A percentile compares a stretch with the other conserved stretches of the same genome.
These are phyloP conservation scores for Schizophyllum amplum DNA, from an alignment of 1,284 basidiomycete species.

Conservation along the genomic window DNA sequence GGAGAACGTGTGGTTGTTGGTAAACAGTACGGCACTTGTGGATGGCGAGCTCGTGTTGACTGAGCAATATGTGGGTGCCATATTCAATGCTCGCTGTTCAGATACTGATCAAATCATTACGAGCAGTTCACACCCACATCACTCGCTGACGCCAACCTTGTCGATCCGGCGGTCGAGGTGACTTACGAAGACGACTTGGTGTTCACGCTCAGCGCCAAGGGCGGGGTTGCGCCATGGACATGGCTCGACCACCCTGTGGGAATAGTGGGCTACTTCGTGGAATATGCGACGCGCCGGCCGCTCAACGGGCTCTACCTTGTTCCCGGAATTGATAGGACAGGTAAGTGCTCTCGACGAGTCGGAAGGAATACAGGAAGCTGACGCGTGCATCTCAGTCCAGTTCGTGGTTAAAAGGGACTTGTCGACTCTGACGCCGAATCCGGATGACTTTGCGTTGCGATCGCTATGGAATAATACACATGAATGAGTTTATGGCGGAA, in stretches of 20 bases:
- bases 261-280: slow-evolving; percentile 46
- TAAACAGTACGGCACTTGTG: slow-evolving; percentile 41
- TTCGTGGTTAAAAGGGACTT: slow-evolving; percentile 33
- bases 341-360: slow-evolving; percentile 20
- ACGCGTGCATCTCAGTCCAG: slow-evolving; percentile 26
- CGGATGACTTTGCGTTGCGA: slow-evolving; percentile 41
- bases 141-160: slow-evolving; percentile 34
- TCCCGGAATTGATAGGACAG: slow-evolving; percentile 40
- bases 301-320: slow-evolving; percentile 48
- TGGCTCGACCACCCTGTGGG: slow-evolving; percentile 52
- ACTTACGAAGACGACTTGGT: slow-evolving; percentile 26
- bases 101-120: background rate
- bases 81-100: background rate
- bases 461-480: slow-evolving; percentile 55
- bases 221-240: slow-evolving; percentile 48
- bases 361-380: no score
- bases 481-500: no score
- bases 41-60: slow-evolving; percentile 36
- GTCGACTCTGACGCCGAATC: slow-evolving; percentile 30
- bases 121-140: slow-evolving; percentile 44
- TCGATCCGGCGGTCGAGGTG: slow-evolving; percentile 40
- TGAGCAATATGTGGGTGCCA: slow-evolving; percentile 41
- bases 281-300: slow-evolving; percentile 29
- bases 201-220: slow-evolving; percentile 43
- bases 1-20: slow-evolving; percentile 41